These are phyloP conservation scores for Thelephora aurantiotincta DNA, from an alignment of 768 basidiomycete species.

Conservation along the genomic window DNA sequence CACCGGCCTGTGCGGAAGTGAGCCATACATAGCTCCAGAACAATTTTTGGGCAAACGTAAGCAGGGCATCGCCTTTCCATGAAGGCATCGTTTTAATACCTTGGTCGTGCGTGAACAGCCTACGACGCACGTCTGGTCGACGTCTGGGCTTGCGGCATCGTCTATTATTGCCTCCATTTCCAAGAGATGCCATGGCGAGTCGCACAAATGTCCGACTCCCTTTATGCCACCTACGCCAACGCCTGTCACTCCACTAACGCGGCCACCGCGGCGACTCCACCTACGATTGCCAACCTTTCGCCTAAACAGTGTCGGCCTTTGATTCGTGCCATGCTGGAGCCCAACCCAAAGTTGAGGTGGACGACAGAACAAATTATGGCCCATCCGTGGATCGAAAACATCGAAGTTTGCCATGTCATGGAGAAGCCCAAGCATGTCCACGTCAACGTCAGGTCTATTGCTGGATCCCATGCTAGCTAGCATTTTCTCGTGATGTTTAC, in stretches of 20 bases:
- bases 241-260: slow-evolving; percentile 36
- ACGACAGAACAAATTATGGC: slow-evolving; percentile 71
- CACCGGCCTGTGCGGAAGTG: slow-evolving; percentile 92
- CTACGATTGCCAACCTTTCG: slow-evolving; percentile 79
- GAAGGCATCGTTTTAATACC: slow-evolving; percentile 25
- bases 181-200: slow-evolving; percentile 97
- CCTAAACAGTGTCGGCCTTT: slow-evolving; percentile 75
- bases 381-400: slow-evolving; percentile 65
- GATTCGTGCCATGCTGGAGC: slow-evolving; percentile 91
- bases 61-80: slow-evolving; percentile 24
- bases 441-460: slow-evolving; percentile 1
- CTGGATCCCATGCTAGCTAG: too few species aligned
- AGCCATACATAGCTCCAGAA: slow-evolving; percentile 98
- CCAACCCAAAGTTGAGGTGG: slow-evolving; percentile 65
- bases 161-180: slow-evolving; percentile 98
- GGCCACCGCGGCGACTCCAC: slow-evolving; percentile 29
- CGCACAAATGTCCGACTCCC: slow-evolving; percentile 67
- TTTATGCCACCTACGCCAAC: slow-evolving; percentile 65
- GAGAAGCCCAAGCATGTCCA: slow-evolving; percentile 59
- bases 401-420: slow-evolving; percentile 71
- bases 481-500: too few species aligned
- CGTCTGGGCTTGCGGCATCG: slow-evolving; percentile 93
- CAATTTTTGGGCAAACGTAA: slow-evolving; percentile 94
- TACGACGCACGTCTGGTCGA: slow-evolving; percentile 97
- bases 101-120: slow-evolving; percentile 33